These are phyloP conservation scores for Neonectria ditissima DNA, from an alignment of 2,329 filamentous ascomycete genomes.

Conservation along the genomic window DNA sequence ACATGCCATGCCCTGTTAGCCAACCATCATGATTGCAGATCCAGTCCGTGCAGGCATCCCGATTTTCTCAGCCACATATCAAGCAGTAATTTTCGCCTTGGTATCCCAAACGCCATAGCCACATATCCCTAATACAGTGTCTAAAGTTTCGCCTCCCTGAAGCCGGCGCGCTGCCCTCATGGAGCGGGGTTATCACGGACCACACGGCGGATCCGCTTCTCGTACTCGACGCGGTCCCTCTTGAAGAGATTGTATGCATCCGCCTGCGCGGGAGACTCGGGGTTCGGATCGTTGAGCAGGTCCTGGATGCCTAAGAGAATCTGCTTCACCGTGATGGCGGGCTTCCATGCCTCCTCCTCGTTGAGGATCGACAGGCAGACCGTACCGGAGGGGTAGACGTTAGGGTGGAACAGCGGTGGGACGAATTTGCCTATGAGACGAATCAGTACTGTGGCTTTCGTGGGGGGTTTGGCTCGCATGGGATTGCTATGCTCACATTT, in stretches of 20 bases:
- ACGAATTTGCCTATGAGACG: slow-evolving; percentile 84
- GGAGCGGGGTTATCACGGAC: slow-evolving; percentile 91
- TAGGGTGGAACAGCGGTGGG: slow-evolving; percentile 96
- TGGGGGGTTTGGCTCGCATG: not conserved
- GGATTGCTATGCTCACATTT: slow-evolving; percentile 78
- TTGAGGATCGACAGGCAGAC: slow-evolving; percentile 98
- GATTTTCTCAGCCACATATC: slow-evolving; percentile 28
- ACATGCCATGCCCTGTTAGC: slow-evolving; percentile 17
- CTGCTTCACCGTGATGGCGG: slow-evolving; percentile 97
- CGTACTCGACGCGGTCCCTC: slow-evolving; percentile 87
- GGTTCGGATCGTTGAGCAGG: slow-evolving; percentile 94
- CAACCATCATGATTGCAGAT: not conserved
- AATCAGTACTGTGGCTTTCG: slow-evolving; percentile 28
- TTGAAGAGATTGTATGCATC: slow-evolving; percentile 98
- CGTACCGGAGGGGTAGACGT: slow-evolving; percentile 97
- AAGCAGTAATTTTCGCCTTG: slow-evolving; percentile 44
- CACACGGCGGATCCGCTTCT: slow-evolving; percentile 85
- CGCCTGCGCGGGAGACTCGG: slow-evolving; percentile 94
- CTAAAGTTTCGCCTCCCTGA: slow-evolving; percentile 30
- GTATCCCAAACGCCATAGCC: slow-evolving; percentile 50
- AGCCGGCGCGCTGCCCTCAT: slow-evolving; percentile 49
- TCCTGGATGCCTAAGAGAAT: slow-evolving; percentile 97
- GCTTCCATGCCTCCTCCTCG: slow-evolving; percentile 98
- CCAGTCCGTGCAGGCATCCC: slow-evolving; percentile 12
- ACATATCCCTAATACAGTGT: slow-evolving; percentile 37